These are phyloP conservation scores for Alternaria tenuissima DNA, from an alignment of 2,329 filamentous ascomycete genomes.

Conservation along the genomic window DNA sequence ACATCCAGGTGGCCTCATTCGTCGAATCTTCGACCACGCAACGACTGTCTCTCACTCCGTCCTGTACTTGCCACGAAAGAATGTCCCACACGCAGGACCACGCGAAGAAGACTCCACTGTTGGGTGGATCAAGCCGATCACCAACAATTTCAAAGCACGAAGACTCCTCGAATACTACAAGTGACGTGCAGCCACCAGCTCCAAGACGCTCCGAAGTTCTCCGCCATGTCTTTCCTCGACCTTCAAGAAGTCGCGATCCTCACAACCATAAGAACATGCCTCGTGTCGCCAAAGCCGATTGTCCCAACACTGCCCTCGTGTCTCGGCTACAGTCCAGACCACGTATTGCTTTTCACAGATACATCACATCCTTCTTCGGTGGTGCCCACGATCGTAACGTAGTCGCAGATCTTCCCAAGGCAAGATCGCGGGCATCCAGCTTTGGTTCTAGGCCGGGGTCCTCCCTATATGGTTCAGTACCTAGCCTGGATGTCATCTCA, in stretches of 20 bases:
- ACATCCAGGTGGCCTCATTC: conserved; percentile 22
- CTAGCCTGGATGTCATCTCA: conserved; percentile 45
- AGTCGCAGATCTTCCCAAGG: conserved; percentile 9
- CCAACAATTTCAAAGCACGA: neutral
- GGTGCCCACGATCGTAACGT: conserved; percentile 12
- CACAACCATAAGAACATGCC: conserved; percentile 8
- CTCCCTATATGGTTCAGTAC: conserved; percentile 32
- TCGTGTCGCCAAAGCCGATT: conserved; percentile 23
- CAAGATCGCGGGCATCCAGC: conserved; percentile 33
- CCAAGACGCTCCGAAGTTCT: conserved; percentile 34
- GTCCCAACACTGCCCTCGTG: conserved; percentile 16
- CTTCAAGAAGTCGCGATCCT: conserved; percentile 15
- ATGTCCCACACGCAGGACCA: conserved; percentile 20
- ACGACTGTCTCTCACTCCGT: conserved; percentile 23
- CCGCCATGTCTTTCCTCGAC: conserved; percentile 34
- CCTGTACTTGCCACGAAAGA: conserved; percentile 1
- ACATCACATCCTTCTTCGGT: conserved; percentile 40
- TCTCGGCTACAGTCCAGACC: conserved; percentile 25
- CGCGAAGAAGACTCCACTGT: conserved; percentile 1
- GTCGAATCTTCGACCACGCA: conserved; percentile 26
- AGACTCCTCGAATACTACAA: neutral
- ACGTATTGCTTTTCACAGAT: conserved; percentile 37
- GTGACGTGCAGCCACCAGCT: neutral
- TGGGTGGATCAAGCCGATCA: neutral
- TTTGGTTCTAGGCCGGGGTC: conserved; percentile 24